Conservation (phyloP, 257 asterid species). For the Salvia miltiorrhiza region DNA sequence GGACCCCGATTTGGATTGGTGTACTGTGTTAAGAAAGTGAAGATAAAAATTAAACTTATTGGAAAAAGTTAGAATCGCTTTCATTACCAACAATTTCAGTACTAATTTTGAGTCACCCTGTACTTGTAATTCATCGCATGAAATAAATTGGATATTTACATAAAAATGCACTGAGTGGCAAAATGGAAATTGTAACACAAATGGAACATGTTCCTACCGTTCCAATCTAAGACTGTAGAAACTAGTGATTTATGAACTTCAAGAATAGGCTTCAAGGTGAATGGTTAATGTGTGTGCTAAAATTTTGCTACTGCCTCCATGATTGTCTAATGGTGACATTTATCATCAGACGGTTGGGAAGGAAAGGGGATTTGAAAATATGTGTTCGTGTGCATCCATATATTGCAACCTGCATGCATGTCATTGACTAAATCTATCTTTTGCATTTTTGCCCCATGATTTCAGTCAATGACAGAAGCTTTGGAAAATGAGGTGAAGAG, state of each 20-base stretch:
- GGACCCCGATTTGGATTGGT: neutral
- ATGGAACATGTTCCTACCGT: neutral
- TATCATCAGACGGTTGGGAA: neutral
- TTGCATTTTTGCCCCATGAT: conserved; percentile 8
- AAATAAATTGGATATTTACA: neutral
- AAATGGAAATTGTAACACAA: neutral
- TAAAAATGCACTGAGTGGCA: neutral
- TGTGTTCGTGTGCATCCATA: neutral
- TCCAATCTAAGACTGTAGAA: neutral
- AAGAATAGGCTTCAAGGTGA: neutral
- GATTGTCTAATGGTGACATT: neutral
- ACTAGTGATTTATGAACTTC: neutral
- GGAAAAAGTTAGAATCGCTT: neutral
- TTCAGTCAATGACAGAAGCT: conserved; percentile 88
- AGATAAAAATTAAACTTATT: neutral
- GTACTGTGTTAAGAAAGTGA: neutral
- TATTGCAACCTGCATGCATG: neutral
- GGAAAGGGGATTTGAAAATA: neutral
- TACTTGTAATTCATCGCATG: neutral
- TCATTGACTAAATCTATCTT: neutral
- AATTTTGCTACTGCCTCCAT: neutral
- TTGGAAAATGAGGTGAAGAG: conserved; percentile 72
- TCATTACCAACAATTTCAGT: neutral
- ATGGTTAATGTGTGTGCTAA: neutral
- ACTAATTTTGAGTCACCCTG: neutral